These are phyloP conservation scores for Trametes elegans DNA, from an alignment of 768 basidiomycete genomes.

Conservation along the genomic window DNA sequence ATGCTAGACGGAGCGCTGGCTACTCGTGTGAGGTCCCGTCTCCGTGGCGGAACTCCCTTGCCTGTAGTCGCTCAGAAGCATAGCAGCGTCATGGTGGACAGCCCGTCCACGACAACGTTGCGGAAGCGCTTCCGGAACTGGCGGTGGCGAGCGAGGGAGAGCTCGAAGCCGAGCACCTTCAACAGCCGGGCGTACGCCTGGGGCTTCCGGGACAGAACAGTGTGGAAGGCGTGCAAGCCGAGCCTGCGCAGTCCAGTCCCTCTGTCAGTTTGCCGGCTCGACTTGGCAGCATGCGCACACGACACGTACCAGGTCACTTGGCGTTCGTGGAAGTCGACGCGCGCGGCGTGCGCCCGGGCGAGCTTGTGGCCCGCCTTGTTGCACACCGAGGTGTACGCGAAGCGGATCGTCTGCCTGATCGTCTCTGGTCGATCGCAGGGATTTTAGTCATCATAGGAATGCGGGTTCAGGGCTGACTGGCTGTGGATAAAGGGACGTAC, in stretches of 20 bases:
- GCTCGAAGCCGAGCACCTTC: conserved; percentile 47
- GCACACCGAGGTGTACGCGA: conserved; percentile 51
- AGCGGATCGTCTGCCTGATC: conserved; percentile 58
- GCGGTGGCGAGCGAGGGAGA: conserved; percentile 45
- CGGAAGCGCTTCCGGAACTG: conserved; percentile 45
- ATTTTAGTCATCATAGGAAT: background rate
- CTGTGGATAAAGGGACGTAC: conserved; percentile 37
- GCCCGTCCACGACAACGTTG: conserved; percentile 46
- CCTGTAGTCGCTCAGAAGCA: conserved; percentile 17
- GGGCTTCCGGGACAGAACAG: conserved; percentile 55
- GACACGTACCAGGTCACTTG: conserved; percentile 59
- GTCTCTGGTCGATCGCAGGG: conserved; percentile 45
- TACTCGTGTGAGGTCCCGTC: too few relatives aligned
- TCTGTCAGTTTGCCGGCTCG: background rate
- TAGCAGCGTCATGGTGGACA: conserved; percentile 27
- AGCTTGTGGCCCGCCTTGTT: conserved; percentile 43
- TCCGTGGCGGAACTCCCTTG: too few relatives aligned
- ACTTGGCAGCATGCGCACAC: background rate
- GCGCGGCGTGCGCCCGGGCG: conserved; percentile 37
- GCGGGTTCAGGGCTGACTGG: background rate
- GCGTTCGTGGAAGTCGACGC: conserved; percentile 45
- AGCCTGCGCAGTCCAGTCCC: conserved; percentile 50
- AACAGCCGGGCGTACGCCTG: conserved; percentile 48
- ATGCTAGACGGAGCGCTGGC: too few relatives aligned
- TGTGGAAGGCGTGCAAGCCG: conserved; percentile 75